These are phyloP conservation scores for Fusarium foetens DNA, from an alignment of 2,329 filamentous ascomycete species.

Conservation along the genomic window DNA sequence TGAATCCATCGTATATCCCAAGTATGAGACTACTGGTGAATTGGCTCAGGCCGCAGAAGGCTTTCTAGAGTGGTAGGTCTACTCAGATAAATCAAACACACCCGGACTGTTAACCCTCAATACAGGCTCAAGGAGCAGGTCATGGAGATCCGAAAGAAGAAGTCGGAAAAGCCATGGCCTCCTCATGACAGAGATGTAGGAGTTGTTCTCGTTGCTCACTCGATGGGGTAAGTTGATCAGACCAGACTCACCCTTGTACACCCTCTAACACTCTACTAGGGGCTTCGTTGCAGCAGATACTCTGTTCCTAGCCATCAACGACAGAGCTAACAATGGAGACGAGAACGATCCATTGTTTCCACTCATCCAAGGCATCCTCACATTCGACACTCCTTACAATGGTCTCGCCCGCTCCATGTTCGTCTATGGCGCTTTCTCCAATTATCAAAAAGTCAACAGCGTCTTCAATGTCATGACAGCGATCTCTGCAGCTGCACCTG, in stretches of 20 bases:
- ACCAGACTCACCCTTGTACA: too few relatives aligned
- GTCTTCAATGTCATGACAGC: constrained; percentile 69
- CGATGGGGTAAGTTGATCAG: constrained; percentile 68
- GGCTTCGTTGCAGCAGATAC: constrained; percentile 88
- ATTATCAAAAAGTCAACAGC: constrained; percentile 66
- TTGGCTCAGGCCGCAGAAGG: constrained; percentile 60
- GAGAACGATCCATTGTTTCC: constrained; percentile 72
- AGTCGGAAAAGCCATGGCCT: constrained; percentile 76
- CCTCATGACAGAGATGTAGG: constrained; percentile 83
- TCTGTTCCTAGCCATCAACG: constrained; percentile 76
- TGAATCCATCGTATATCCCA: constrained; percentile 72
- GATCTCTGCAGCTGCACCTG: constrained; percentile 59
- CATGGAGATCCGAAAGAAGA: constrained; percentile 78
- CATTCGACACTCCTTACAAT: constrained; percentile 88
- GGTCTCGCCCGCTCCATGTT: constrained; percentile 70
- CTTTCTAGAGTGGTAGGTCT: constrained; percentile 59
- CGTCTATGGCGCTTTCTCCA: constrained; percentile 68
- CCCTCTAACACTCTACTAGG: constrained; percentile 45
- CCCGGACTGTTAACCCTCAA: neutral
- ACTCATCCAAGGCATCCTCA: constrained; percentile 80
- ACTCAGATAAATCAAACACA: neutral
- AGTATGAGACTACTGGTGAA: constrained; percentile 78
- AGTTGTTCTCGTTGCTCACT: constrained; percentile 83
- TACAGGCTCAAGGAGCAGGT: constrained; percentile 80
- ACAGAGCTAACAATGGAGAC: constrained; percentile 59